A percentile compares a stretch with the other conserved stretches of the same genome.
phyloP scores from a whole-genome alignment of 176 grass and related monocot species.

The Eremochloa ophiuroides region DNA sequence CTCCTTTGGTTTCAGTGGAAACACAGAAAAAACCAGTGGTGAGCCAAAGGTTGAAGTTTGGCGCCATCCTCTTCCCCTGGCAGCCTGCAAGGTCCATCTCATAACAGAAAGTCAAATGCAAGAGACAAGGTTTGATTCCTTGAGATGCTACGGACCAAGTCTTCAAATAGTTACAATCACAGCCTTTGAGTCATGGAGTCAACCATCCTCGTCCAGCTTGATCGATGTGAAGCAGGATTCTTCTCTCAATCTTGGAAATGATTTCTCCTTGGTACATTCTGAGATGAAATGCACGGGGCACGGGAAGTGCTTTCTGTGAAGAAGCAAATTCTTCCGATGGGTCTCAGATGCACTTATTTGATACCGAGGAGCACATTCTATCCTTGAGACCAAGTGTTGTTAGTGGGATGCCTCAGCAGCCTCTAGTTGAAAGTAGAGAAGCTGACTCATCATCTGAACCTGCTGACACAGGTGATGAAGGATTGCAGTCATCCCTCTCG shows the following conservation, averaged over 20 bases:
- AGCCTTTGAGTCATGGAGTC: conserved; percentile 26
- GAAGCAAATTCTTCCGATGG: conserved; percentile 42
- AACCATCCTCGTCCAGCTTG: conserved; percentile 22
- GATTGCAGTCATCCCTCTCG: conserved; percentile 19
- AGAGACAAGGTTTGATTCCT: conserved; percentile 52
- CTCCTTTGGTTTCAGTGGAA: conserved; percentile 26
- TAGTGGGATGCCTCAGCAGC: conserved; percentile 20
- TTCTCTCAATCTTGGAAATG: conserved; percentile 16
- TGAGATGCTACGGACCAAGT: conserved; percentile 42
- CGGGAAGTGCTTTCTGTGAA: conserved; percentile 37
- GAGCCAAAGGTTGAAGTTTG: conserved; percentile 38
- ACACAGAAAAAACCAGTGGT: conserved; percentile 29
- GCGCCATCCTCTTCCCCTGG: conserved; percentile 23
- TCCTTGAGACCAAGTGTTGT: not conserved
- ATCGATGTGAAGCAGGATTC: conserved; percentile 31
- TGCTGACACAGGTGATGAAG: conserved; percentile 38
- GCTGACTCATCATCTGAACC: conserved; percentile 28
- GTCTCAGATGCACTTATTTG: conserved; percentile 37
- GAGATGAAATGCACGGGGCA: conserved; percentile 39
- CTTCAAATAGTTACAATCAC: conserved; percentile 39
- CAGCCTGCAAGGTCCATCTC: conserved; percentile 41
- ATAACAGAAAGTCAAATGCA: conserved; percentile 45
- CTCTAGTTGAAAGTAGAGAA: conserved; percentile 16
- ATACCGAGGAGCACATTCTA: conserved; percentile 38
- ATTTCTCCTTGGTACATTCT: not conserved